phyloP scores from a whole-genome alignment of 345 rosid species.

The Crucihimalaya himalaica region DNA sequence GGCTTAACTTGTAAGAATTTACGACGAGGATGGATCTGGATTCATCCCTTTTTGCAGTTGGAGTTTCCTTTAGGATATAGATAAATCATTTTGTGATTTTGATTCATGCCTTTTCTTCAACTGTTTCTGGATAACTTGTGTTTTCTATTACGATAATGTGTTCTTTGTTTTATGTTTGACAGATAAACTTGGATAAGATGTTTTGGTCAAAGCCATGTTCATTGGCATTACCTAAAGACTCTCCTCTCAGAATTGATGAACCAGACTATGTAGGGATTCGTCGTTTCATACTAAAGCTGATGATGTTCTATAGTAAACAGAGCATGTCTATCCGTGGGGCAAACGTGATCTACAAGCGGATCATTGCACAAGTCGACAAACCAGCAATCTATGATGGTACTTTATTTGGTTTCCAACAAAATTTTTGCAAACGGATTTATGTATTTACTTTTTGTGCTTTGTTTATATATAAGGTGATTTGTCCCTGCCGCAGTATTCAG shows the following conservation, averaged over 20 bases:
- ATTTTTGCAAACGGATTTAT: neutral
- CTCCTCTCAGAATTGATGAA: constrained; percentile 74
- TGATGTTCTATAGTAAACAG: constrained; percentile 87
- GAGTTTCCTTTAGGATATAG: neutral
- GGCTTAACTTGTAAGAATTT: constrained; percentile 10
- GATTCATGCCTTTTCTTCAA: constrained; percentile 9
- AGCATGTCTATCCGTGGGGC: constrained; percentile 89
- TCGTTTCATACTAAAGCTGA: constrained; percentile 56
- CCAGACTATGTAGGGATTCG: constrained; percentile 69
- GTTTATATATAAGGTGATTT: neutral
- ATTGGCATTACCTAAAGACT: constrained; percentile 69
- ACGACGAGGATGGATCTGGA: neutral
- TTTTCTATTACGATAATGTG: neutral
- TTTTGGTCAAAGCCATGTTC: constrained; percentile 88
- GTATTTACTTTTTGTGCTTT: constrained; percentile 5
- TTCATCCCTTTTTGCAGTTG: neutral
- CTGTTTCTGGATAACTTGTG: neutral
- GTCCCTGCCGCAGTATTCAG: constrained; percentile 67
- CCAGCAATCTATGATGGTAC: constrained; percentile 84
- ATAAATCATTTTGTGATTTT: neutral
- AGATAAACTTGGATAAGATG: constrained; percentile 79
- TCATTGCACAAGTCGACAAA: constrained; percentile 69
- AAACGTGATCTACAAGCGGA: constrained; percentile 66
- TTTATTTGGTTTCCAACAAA: constrained; percentile 21
- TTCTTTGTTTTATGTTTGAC: constrained; percentile 4